These are phyloP conservation scores for Salix udensis DNA, from an alignment of 345 rosid species.

Conservation along the genomic window DNA sequence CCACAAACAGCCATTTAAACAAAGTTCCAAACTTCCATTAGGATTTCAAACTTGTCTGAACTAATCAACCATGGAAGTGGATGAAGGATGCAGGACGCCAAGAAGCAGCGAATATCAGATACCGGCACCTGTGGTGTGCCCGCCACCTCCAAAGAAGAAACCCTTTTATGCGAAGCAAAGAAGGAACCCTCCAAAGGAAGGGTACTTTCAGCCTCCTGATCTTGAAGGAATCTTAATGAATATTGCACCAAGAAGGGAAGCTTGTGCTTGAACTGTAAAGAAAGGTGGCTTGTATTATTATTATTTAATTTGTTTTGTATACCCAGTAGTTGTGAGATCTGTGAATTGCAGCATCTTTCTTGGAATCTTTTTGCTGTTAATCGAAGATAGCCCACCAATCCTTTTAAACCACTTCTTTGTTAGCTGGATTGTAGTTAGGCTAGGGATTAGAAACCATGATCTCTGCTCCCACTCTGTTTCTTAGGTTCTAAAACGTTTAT, in stretches of 20 bases:
- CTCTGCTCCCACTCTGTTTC: background rate
- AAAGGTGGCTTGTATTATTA: background rate
- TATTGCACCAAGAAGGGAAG: constrained; percentile 29
- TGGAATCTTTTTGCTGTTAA: background rate
- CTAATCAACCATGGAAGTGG: constrained; percentile 15
- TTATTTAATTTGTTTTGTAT: background rate
- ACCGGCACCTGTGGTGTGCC: constrained; percentile 38
- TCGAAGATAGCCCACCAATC: background rate
- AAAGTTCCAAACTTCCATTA: background rate
- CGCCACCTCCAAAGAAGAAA: constrained; percentile 68
- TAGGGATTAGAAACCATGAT: background rate
- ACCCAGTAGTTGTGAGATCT: background rate
- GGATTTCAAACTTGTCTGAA: background rate
- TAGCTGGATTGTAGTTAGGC: background rate
- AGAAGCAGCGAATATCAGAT: constrained; percentile 37
- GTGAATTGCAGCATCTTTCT: background rate
- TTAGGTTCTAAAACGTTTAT: background rate
- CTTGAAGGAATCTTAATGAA: constrained; percentile 50
- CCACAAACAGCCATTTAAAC: background rate
- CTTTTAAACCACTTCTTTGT: background rate
- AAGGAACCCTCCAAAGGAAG: constrained; percentile 47
- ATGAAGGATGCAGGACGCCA: constrained; percentile 55
- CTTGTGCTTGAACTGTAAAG: constrained; percentile 16
- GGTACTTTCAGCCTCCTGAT: constrained; percentile 70
- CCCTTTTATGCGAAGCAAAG: constrained; percentile 5